Evolutionary conservation across 2,329 filamentous ascomycete genomes (phyloP).

Genomic region (Daldinia eschscholtzii): DNA sequence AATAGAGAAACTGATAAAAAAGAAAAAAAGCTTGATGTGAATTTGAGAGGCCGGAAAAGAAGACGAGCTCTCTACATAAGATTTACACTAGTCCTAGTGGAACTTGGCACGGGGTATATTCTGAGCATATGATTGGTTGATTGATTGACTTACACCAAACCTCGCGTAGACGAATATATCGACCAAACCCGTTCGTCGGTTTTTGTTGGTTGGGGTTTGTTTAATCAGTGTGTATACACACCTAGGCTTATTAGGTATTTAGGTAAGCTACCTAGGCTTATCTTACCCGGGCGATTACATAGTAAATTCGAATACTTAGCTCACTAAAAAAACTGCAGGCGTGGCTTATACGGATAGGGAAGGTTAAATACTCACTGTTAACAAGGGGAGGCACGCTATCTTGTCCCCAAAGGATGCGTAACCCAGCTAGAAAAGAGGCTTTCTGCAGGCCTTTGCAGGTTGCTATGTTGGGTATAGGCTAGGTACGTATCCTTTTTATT

Average conservation of each 20-base stretch:
- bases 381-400: slow-evolving; percentile 6
- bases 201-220: slow-evolving; percentile 6
- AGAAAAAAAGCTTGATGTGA: neutral
- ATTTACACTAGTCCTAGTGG: neutral
- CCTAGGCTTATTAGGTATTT: no score
- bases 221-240: no score
- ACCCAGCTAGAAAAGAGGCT: slow-evolving; percentile 4
- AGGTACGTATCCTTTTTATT: neutral
- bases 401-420: slow-evolving; percentile 18
- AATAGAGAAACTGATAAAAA: neutral
- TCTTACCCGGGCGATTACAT: slow-evolving; percentile 15
- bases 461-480: slow-evolving; percentile 3
- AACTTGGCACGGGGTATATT: slow-evolving; percentile 41
- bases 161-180: slow-evolving; percentile 22
- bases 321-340: slow-evolving; percentile 5
- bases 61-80: slow-evolving; percentile 14
- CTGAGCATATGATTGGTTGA: slow-evolving; percentile 25
- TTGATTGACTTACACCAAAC: neutral
- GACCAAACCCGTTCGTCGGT: neutral
- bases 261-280: slow-evolving; percentile 6
- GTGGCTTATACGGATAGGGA: slow-evolving; percentile 39
- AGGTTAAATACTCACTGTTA: slow-evolving; percentile 22
- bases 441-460: neutral
- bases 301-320: neutral
- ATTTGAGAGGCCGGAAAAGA: neutral